Base-by-base conservation (phyloP, 2,329 filamentous ascomycete genomes). In the Clonostachys rosea region DNA sequence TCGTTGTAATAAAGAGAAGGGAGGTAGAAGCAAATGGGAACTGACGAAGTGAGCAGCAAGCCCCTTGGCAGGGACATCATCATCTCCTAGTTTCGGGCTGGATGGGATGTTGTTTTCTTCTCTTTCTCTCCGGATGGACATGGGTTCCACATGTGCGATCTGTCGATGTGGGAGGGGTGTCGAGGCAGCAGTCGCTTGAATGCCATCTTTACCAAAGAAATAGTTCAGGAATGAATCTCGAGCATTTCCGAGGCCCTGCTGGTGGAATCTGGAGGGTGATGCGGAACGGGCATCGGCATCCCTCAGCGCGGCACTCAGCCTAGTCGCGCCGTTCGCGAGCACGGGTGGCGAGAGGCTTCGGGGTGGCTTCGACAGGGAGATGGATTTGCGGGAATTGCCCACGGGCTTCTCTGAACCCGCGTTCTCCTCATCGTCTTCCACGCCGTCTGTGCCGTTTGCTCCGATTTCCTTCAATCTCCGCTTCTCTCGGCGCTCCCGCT, bases 141-240 rank as follows among this genome's bases (percentile, higher is more conserved):
- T 30, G 24, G 24, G 24, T 30, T 30, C 96, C 92, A 24, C 79
- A 77, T 95, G 87, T 69, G 82, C 91, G 44, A 89, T 83, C 61
- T 95, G 89, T 54, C 91, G 77, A 46, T 55, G 55, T 47, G 60
- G 56, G 42, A 61, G 56, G 42, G 56, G 50, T 7, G 52, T 39
- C 45, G 13, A 58, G 55, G 47, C 34, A 20, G 24, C 18, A 73
- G 60, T 50, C 71, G 59, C 49, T 74, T 70, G 47, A 24, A 80
- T 75, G 42, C 89, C 89, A 51, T 99, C 94, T 64, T 99, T 97
- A 58, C 94, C 91, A 60, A 99, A 99, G 70, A 99, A 99, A 69
- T 99, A 99, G 69, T 92, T 97, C 52, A 99, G 69, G 74, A 99
- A 99, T 1, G 91, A 95, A 68, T 99, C 94, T 52, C 86, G 82